Percentiles rank a stretch among this genome's conserved stretches.
These are phyloP conservation scores for Trypanosoma lewisi DNA, from an alignment of 208 protist species.

Conservation along the genomic window DNA sequence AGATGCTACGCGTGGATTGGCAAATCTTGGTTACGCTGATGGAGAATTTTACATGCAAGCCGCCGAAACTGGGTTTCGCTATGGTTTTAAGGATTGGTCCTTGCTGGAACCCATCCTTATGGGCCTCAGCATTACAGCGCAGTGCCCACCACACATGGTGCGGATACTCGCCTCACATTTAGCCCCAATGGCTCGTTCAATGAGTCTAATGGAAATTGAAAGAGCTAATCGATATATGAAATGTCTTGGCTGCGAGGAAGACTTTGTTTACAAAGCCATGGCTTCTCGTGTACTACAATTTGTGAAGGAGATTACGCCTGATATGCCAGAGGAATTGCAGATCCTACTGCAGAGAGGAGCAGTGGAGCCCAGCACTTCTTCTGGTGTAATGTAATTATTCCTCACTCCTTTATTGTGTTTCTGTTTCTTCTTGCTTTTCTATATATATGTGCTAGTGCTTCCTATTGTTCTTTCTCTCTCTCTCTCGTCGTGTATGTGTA, in stretches of 20 bases:
- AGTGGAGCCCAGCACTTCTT: conserved; percentile 28
- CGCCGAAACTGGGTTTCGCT: conserved; percentile 62
- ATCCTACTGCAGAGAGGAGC: conserved; percentile 74
- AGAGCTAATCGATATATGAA: conserved; percentile 83
- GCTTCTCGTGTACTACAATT: conserved; percentile 77
- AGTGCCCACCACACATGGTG: conserved; percentile 37
- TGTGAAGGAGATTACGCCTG: conserved; percentile 88
- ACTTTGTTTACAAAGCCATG: conserved; percentile 77
- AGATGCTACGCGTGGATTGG: conserved; percentile 51
- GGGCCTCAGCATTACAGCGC: conserved; percentile 53
- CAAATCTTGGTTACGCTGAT: conserved; percentile 75
- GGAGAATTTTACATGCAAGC: conserved; percentile 70
- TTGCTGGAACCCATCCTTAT: conserved; percentile 75
- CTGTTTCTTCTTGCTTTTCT: background rate
- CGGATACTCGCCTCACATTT: conserved; percentile 66
- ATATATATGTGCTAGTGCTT: background rate
- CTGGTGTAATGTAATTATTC: conserved; percentile 10
- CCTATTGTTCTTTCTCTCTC: conserved; percentile 1
- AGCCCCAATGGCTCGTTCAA: conserved; percentile 63
- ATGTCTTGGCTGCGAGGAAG: conserved; percentile 74
- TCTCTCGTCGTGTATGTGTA: background rate
- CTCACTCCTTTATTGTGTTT: conserved; percentile 8
- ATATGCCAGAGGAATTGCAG: conserved; percentile 84
- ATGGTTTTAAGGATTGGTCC: conserved; percentile 75
- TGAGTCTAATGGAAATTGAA: conserved; percentile 75